Conservation (phyloP, 768 basidiomycete species). For the Auriscalpium vulgare region DNA sequence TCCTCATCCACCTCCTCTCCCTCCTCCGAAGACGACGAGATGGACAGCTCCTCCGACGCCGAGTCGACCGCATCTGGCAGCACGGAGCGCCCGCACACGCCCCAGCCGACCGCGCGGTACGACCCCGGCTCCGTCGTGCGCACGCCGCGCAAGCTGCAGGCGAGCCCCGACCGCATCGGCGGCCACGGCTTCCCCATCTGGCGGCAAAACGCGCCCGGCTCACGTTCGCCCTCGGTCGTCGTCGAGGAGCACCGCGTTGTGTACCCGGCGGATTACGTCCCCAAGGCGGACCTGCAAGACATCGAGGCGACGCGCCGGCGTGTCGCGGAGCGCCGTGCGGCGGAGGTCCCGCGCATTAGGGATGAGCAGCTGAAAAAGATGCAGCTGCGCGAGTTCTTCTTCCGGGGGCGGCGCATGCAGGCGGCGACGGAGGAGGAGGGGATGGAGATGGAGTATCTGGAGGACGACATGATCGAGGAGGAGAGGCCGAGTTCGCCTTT, state of each 20-base stretch:
- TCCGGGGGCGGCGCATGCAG: not conserved
- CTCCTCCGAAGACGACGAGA: constrained; percentile 1
- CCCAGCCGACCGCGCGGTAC: constrained; percentile 1
- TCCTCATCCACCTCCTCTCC: not conserved
- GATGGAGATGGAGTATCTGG: not conserved
- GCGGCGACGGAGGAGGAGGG: not conserved
- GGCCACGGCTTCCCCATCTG: not conserved
- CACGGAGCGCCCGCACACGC: constrained; percentile 5
- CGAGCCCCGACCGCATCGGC: not conserved
- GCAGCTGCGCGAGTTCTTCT: not conserved
- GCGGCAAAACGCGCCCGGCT: not conserved
- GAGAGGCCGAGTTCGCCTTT: no score
- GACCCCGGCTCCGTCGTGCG: constrained; percentile 12
- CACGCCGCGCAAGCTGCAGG: constrained; percentile 7
- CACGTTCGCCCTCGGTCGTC: not conserved
- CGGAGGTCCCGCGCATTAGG: not conserved
- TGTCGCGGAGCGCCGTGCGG: not conserved
- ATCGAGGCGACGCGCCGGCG: not conserved
- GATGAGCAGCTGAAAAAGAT: not conserved
- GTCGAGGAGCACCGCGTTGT: not conserved
- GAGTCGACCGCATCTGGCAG: not conserved
- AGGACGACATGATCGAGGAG: not conserved
- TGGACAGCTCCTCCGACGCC: constrained; percentile 10
- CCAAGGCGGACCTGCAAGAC: not conserved
- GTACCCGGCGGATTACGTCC: not conserved